Percentiles rank a stretch among this genome's conserved stretches.
Evolutionary conservation across 805 yeast species (phyloP).

Genomic region (Kazachstania psychrophila): DNA sequence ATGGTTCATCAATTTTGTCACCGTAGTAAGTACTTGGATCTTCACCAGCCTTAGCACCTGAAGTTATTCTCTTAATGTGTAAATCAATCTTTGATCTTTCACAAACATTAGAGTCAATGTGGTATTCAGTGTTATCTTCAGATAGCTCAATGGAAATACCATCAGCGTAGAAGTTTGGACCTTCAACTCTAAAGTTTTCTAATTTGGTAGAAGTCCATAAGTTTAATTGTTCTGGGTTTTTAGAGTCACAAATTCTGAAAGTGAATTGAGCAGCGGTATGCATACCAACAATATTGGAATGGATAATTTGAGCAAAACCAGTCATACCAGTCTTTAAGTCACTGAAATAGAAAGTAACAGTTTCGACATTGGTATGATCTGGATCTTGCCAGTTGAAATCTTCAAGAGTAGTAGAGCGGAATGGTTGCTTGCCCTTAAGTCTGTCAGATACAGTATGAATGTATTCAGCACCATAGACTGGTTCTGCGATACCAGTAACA

Average conservation of each 20-base stretch:
- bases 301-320: conserved; percentile 92
- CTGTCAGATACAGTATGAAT: conserved; percentile 72
- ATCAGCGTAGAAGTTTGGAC: conserved; percentile 73
- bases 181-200: conserved; percentile 65
- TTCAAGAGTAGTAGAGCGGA: conserved; percentile 44
- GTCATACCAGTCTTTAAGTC: conserved; percentile 51
- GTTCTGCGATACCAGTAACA: conserved; percentile 95
- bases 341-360: conserved; percentile 83
- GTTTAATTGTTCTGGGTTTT: conserved; percentile 20
- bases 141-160: conserved; percentile 53
- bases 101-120: conserved; percentile 55
- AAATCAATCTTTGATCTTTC: conserved; percentile 66
- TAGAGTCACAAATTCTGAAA: conserved; percentile 54
- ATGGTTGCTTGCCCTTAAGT: conserved; percentile 49
- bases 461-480: conserved; percentile 89
- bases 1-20: conserved; percentile 70
- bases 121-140: conserved; percentile 44
- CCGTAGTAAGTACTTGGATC: conserved; percentile 86
- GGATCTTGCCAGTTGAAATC: conserved; percentile 77
- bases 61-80: conserved; percentile 47
- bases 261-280: conserved; percentile 92
- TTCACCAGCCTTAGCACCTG: conserved; percentile 83
- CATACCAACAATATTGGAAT: conserved; percentile 81
- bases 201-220: conserved; percentile 90
- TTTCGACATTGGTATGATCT: conserved; percentile 81